Evolutionary conservation across 2,329 filamentous ascomycete genomes (phyloP), one percentile per base, ranked within the genome.

Genomic region (Fusarium proliferatum): DNA sequence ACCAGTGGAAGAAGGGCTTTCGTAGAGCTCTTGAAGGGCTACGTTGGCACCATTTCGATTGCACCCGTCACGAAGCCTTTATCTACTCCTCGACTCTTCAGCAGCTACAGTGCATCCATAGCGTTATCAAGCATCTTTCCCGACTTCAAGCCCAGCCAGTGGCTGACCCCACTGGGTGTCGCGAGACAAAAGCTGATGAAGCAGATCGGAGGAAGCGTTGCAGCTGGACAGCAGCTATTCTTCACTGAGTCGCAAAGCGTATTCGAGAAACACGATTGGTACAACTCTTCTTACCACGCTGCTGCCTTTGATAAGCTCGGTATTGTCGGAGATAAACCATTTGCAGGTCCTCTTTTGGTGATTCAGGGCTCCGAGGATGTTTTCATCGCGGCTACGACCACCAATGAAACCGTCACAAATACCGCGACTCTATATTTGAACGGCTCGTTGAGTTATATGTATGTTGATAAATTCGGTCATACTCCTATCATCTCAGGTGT

Each of bases 161-260:
- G 75, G 75, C 28, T 76, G 4, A 65, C 60, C 0, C 63, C 66
- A 10, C 26, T 74, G 3, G 74, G 70, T 7, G 42, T 75, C 9
- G 59, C 36, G 2, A 62, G 72, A 6, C 42, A 43, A 0, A 28
- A 61, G 36, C n/a, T 75, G 19, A 34, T 67, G 19, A 55, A 28
- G 9, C n/a, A 72, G 6, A 41, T 72, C 6, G 33, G 67, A 17
- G 74, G 65, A 5, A 39, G 52, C 8, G 55, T 59, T 13, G 11
- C 36, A 19, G 41, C 33, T 2, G 36, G 58, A 4, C 58, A 69
- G 6, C 60, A 64, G 23, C 48, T 73, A 1, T 70, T 68, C 15
- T 30, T 69, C 7, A 28, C 43, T 1, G 60, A 64, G 0, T 0
- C 55, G 0, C 26, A 33, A 2, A 28, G 4, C 10, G 4, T 8